These are phyloP conservation scores for Huiozyma naganishii DNA, from an alignment of 805 yeast genomes.

Conservation along the genomic window DNA sequence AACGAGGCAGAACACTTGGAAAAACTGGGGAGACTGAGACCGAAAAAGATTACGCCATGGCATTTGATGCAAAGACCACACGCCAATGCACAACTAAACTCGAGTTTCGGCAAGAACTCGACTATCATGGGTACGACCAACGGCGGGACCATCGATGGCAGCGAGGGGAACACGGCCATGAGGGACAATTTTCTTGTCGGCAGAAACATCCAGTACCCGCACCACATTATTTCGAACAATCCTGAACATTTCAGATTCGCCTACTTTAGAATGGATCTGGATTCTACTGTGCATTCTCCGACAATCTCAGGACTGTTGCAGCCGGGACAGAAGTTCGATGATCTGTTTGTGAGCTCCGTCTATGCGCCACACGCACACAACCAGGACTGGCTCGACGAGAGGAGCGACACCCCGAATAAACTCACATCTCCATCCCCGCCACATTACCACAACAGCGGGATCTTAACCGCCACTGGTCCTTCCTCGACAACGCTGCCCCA, in stretches of 20 bases:
- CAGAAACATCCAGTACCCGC: slow-evolving; percentile 32
- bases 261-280: slow-evolving; percentile 81
- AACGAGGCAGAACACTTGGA: slow-evolving; percentile 44
- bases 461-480: too few relatives aligned
- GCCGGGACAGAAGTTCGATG: slow-evolving; percentile 49
- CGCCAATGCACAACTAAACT: too few relatives aligned
- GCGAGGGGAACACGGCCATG: slow-evolving; percentile 3
- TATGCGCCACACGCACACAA: slow-evolving; percentile 15
- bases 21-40: slow-evolving; percentile 57
- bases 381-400: background rate
- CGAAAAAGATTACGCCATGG: slow-evolving; percentile 71
- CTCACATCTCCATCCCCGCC: slow-evolving; percentile 1
- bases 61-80: slow-evolving; percentile 28
- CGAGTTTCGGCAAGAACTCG: too few relatives aligned
- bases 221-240: slow-evolving; percentile 34
- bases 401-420: background rate
- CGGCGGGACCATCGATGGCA: background rate
- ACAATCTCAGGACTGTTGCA: slow-evolving; percentile 72
- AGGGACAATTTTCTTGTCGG: slow-evolving; percentile 23
- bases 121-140: slow-evolving; percentile 1
- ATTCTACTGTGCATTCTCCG: slow-evolving; percentile 83
- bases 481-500: background rate
- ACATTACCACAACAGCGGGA: background rate
- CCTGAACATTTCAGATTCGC: slow-evolving; percentile 68
- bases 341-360: slow-evolving; percentile 44